A percentile compares a stretch with the other conserved stretches of the same genome.
Evolutionary conservation across 768 basidiomycete species (phyloP).

Genomic region (Kwoniella botswanensis): DNA sequence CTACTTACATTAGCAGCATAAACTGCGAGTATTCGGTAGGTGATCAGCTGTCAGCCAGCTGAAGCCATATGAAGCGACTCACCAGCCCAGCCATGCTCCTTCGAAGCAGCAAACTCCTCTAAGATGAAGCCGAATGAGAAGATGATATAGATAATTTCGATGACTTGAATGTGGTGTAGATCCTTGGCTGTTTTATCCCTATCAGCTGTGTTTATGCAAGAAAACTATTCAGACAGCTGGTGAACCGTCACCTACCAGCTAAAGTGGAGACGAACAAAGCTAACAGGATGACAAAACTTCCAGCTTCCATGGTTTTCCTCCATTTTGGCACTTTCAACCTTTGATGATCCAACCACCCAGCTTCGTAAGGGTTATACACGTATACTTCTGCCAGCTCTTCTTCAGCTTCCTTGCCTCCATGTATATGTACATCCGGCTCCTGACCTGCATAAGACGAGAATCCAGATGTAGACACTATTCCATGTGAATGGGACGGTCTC

Average conservation of each 20-base stretch:
- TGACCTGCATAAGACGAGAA: conserved; percentile 13
- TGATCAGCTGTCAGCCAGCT: conserved; percentile 4
- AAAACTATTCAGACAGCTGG: no score
- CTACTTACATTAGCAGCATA: conserved; percentile 77
- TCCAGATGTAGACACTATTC: not conserved
- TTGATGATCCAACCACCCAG: conserved; percentile 76
- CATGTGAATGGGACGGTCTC: conserved; percentile 64
- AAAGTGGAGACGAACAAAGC: conserved; percentile 75
- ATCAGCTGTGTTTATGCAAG: no score
- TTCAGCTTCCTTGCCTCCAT: conserved; percentile 6
- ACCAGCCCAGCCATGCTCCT: conserved; percentile 87
- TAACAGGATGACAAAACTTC: conserved; percentile 74
- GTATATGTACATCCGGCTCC: not conserved
- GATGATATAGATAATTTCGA: conserved; percentile 76
- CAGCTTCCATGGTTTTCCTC: conserved; percentile 64
- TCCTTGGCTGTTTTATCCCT: no score
- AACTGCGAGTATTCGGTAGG: conserved; percentile 73
- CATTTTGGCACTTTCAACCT: conserved; percentile 80
- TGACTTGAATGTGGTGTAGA: conserved; percentile 62
- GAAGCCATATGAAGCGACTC: conserved; percentile 53
- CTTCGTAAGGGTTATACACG: conserved; percentile 53
- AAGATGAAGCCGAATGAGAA: conserved; percentile 78
- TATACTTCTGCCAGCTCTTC: conserved; percentile 50
- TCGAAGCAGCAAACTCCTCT: conserved; percentile 85
- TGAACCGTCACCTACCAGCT: no score